Base-by-base conservation (phyloP, 2,329 filamentous ascomycete genomes). In the Penicillium sp. region DNA sequence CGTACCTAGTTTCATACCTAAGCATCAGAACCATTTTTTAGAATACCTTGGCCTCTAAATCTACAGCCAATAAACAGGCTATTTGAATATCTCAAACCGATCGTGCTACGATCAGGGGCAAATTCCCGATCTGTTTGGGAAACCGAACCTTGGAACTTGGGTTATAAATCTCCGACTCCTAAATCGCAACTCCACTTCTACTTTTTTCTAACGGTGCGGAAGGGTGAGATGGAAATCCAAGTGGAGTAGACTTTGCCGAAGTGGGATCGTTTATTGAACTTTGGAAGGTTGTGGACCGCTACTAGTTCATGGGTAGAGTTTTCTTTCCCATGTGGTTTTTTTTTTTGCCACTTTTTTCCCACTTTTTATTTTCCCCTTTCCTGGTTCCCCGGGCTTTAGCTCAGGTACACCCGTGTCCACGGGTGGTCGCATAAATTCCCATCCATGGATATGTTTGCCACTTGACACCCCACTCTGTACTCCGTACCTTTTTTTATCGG, bases 131-230 rank as follows among this genome's bases (percentile, higher is more conserved):
- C 40, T 44, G 40, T 45, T 46, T 25, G 21, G 16, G 21, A 47
- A 47, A 1, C 8, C 10, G 21, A 43, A 25, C 8, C 33, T 34
- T 38, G 34, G 36, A 39, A 19, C n/a, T 11, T 38, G 5, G 34
- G 27, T 33, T 33, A 46, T 44, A 57, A 53, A 47, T 57, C 54
- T 53, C 54, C 54, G 54, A 53, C 40, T 44, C 21, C 23, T 11
- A 43, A 43, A 43, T 40, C 25, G 4, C 8, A 27, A 39, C 59
- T 61, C 63, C 64, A 63, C 61, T 33, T 33, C 29, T 11, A 54
- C n/a, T 10, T 29, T 15, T 58, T 60, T 58, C 62, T 62, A 66
- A 66, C 63, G 62, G 64, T 56, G 61, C 60, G 60, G 63, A 66
- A 64, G 58, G 58, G 58, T 55, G 54, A 53, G 34, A 46, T 57